These are phyloP conservation scores for Mycena haematopus DNA, from an alignment of 768 basidiomycete species.

Conservation along the genomic window DNA sequence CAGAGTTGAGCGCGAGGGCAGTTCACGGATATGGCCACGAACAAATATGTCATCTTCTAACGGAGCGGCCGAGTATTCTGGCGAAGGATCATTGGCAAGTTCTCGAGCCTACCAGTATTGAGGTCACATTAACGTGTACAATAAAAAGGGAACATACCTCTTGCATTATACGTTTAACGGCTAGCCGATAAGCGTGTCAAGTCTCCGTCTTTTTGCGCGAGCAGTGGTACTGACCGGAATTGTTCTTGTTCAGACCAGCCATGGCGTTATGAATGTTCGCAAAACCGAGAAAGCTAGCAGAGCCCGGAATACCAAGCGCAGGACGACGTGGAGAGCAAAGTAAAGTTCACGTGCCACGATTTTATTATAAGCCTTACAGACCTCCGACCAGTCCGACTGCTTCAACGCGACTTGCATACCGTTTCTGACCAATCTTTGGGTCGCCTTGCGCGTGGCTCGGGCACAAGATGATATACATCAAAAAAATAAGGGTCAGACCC, in stretches of 20 bases:
- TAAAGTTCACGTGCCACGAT: not conserved
- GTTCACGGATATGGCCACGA: slow-evolving; percentile 38
- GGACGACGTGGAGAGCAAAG: slow-evolving; percentile 15
- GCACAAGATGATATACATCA: slow-evolving; percentile 66
- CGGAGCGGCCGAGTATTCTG: slow-evolving; percentile 87
- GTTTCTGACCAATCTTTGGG: slow-evolving; percentile 1
- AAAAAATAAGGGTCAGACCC: slow-evolving; percentile 81
- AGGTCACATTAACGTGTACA: not conserved
- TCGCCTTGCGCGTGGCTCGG: slow-evolving; percentile 13
- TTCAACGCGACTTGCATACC: slow-evolving; percentile 1
- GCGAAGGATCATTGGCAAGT: slow-evolving; percentile 81
- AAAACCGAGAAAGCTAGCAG: slow-evolving; percentile 17
- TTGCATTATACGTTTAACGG: slow-evolving; percentile 97
- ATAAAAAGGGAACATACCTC: slow-evolving; percentile 48
- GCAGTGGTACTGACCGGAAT: slow-evolving; percentile 64
- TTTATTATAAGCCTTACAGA: no score
- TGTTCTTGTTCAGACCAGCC: slow-evolving; percentile 80
- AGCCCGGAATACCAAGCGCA: slow-evolving; percentile 2
- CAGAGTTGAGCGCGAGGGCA: slow-evolving; percentile 30
- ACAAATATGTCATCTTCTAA: slow-evolving; percentile 94
- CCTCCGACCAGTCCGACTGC: not conserved
- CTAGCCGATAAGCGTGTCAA: slow-evolving; percentile 44
- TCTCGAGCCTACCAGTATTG: slow-evolving; percentile 65
- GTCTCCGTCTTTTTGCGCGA: not conserved
- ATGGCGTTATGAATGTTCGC: slow-evolving; percentile 22